phyloP scores from a whole-genome alignment of 139 green algal species.

The Chlamydomonas incerta region DNA sequence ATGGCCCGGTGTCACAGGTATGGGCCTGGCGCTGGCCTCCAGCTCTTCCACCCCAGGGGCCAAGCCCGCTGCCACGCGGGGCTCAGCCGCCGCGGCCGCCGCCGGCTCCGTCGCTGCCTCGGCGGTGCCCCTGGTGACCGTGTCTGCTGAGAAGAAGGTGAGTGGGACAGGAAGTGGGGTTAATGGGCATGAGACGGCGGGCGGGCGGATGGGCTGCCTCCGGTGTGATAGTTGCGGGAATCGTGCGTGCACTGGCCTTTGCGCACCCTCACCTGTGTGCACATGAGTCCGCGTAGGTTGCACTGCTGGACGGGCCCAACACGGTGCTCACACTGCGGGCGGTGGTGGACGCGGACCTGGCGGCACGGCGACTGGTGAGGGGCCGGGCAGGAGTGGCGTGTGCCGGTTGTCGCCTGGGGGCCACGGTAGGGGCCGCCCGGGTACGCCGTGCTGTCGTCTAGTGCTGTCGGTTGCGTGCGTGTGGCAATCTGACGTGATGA shows the following conservation, averaged over 20 bases:
- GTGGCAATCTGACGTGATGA: no score
- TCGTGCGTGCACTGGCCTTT: no score
- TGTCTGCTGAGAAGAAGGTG: slow-evolving; percentile 37
- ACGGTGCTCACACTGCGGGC: slow-evolving; percentile 50
- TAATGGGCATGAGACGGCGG: neutral
- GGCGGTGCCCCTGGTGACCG: neutral
- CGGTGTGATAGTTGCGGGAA: no score
- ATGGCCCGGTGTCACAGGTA: no score
- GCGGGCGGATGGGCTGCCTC: no score
- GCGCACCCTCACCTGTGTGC: no score
- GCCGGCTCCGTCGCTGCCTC: neutral
- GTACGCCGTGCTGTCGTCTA: no score
- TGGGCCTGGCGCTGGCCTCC: slow-evolving; percentile 39
- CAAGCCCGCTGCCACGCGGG: slow-evolving; percentile 22
- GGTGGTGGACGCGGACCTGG: slow-evolving; percentile 28
- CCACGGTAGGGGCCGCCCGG: no score
- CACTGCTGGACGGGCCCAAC: slow-evolving; percentile 50
- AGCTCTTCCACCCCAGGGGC: neutral
- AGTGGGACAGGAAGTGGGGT: neutral
- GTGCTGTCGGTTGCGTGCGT: no score
- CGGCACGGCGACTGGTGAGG: neutral
- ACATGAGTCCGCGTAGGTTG: no score
- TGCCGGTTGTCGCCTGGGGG: no score
- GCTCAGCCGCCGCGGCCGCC: slow-evolving; percentile 1
- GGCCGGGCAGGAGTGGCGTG: no score